Conservation (phyloP, 495 filamentous ascomycete genomes). For the Arthonia radiata region DNA sequence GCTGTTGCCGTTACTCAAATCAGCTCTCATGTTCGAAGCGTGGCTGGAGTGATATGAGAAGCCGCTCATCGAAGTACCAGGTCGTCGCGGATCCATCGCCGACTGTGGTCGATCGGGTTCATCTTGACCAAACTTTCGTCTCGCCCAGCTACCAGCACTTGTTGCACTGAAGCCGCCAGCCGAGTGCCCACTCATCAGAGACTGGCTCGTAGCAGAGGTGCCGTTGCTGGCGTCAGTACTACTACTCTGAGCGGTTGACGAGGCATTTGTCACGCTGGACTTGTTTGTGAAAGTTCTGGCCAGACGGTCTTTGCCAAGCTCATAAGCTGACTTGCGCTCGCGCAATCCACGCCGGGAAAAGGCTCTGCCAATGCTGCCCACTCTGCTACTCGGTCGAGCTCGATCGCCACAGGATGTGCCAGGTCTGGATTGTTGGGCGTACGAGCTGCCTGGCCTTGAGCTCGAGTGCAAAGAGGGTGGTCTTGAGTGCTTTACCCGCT, state of each 20-base stretch:
- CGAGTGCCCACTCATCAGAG: conserved; percentile 78
- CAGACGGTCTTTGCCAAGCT: conserved; percentile 43
- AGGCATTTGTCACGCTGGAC: conserved; percentile 53
- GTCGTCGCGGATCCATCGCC: conserved; percentile 13
- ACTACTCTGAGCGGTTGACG: conserved; percentile 41
- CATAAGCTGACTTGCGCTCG: conserved; percentile 62
- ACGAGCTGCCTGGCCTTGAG: no score
- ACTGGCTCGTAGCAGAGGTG: conserved; percentile 55
- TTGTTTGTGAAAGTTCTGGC: conserved; percentile 67
- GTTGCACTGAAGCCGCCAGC: conserved; percentile 83
- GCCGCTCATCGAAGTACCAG: conserved; percentile 49
- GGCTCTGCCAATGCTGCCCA: conserved; percentile 7
- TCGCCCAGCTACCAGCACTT: conserved; percentile 74
- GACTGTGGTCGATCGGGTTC: not conserved
- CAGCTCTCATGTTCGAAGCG: conserved; percentile 29
- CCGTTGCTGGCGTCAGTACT: conserved; percentile 46
- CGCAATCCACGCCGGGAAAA: conserved; percentile 17
- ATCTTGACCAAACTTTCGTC: conserved; percentile 28
- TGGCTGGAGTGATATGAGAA: conserved; percentile 71
- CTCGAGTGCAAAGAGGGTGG: conserved; percentile 23
- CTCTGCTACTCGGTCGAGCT: conserved; percentile 9
- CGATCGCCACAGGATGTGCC: no score
- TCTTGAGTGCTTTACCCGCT: conserved; percentile 14
- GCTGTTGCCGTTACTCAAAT: conserved; percentile 13
- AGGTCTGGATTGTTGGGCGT: no score